Evolutionary conservation across 139 green algal genomes (phyloP), one percentile per base, ranked within the genome.

Genomic region (Coelastrella sp.): DNA sequence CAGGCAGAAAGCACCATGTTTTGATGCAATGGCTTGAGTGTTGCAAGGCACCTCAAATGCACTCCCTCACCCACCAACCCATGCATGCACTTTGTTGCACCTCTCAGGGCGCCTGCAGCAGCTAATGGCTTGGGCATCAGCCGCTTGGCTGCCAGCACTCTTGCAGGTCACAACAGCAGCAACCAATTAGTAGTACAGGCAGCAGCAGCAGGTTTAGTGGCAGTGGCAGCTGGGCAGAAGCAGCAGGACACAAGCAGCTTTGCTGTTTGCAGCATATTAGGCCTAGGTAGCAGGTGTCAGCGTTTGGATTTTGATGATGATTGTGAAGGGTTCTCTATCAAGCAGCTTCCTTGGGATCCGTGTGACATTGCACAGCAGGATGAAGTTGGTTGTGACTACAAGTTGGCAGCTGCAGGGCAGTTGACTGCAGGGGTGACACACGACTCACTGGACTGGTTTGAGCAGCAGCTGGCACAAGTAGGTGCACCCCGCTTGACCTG

Each of bases 161-260:
- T 8, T 68, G 68, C 84, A 81, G 15, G 84, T 8, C 20, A 49
- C 78, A 63, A 7, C 58, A 63, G 82, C 63, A 65, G 25, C 61
- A 61, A 15, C 20, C 9, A 27, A 19, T 1, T n/a, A 70, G 83
- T 9, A 65, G 65, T 27, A 81, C 20, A 6, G 8, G 17, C 68
- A 35, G 20, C 24, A 12, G 22, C 60, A 19, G 11, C 24, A 25
- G 14, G 58, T 9, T 19, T 8, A n/a, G 7, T 25, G 14, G 25
- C 82, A 78, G 63, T 63, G 65, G 63, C 82, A 79, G 63, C 80
- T 57, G 74, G 58, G 82, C 83, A 80, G 83, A 65, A 70, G 66
- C 83, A 80, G 66, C 25, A 66, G 59, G 8, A 58, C 15, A 56
- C 6, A 61, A 65, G 65, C 49, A 72, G 68, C 68, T 12, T n/a